phyloP scores from a whole-genome alignment of 2,329 filamentous ascomycete genomes.

The Exophiala phaeomuriformis region DNA sequence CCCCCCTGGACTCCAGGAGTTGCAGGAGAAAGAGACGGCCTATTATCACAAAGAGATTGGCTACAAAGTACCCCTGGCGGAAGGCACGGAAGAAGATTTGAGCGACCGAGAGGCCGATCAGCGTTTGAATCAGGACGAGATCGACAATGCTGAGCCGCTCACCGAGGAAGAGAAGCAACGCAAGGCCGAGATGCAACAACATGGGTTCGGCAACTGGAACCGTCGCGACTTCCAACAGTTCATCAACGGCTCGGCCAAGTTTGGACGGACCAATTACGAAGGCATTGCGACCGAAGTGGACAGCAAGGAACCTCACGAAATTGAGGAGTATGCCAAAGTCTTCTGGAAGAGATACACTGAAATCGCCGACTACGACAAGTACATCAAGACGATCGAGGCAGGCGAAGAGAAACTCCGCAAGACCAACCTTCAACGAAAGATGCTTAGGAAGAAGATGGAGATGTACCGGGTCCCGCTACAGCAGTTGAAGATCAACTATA shows the following conservation, averaged over 20 bases:
- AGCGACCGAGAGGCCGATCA: constrained; percentile 82
- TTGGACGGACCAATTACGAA: constrained; percentile 77
- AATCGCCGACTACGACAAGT: constrained; percentile 81
- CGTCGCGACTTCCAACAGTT: constrained; percentile 97
- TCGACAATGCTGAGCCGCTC: constrained; percentile 80
- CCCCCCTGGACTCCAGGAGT: constrained; percentile 69
- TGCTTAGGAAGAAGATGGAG: constrained; percentile 89
- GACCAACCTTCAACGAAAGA: constrained; percentile 84
- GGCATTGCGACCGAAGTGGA: constrained; percentile 84
- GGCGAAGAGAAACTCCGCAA: constrained; percentile 85
- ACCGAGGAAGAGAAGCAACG: constrained; percentile 84
- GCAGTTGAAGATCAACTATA: constrained; percentile 98
- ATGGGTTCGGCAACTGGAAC: constrained; percentile 94
- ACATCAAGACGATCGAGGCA: constrained; percentile 80
- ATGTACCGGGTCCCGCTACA: constrained; percentile 96
- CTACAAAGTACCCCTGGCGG: constrained; percentile 84
- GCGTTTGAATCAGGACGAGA: constrained; percentile 79
- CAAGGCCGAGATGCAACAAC: constrained; percentile 70
- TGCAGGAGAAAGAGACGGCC: constrained; percentile 94
- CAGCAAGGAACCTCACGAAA: constrained; percentile 75
- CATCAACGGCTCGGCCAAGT: constrained; percentile 88
- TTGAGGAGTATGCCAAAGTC: constrained; percentile 79
- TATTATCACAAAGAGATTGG: constrained; percentile 93
- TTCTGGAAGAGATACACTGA: constrained; percentile 96
- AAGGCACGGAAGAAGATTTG: constrained; percentile 80